phyloP scores from a whole-genome alignment of 108 stramenopile species.

The Hondaea fermentalgiana region DNA sequence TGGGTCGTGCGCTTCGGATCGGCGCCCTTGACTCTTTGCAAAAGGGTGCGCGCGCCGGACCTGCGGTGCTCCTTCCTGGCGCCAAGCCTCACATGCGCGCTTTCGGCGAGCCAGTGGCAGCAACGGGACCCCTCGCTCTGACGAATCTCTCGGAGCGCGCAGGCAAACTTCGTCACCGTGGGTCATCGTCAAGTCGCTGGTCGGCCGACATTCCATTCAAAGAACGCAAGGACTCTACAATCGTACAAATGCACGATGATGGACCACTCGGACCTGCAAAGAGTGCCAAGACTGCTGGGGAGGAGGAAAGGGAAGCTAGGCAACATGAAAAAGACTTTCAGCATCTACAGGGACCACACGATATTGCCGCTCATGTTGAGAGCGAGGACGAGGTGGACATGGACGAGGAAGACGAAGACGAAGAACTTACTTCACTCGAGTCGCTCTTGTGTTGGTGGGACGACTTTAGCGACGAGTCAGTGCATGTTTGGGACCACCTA shows the following conservation, averaged over 20 bases:
- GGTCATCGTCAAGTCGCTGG: neutral
- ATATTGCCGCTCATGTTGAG: neutral
- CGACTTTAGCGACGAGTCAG: slow-evolving; percentile 10
- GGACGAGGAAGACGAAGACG: neutral
- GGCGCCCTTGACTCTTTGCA: neutral
- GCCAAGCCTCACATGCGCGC: neutral
- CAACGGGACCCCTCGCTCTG: neutral
- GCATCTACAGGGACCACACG: neutral
- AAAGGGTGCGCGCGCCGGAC: neutral
- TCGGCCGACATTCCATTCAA: neutral
- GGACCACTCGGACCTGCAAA: neutral
- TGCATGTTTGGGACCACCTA: neutral
- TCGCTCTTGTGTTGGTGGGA: neutral
- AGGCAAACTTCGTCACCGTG: neutral
- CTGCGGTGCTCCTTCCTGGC: neutral
- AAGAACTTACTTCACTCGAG: neutral
- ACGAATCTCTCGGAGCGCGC: too few species aligned
- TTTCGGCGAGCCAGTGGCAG: neutral
- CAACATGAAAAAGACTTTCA: neutral
- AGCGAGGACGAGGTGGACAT: neutral
- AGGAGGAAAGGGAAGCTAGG: neutral
- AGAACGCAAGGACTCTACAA: neutral
- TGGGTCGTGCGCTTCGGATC: neutral
- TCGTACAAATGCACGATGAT: neutral
- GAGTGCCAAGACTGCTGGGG: neutral